Evolutionary conservation across 495 filamentous ascomycete species (phyloP).

Genomic region (Penicillium mononematosum): DNA sequence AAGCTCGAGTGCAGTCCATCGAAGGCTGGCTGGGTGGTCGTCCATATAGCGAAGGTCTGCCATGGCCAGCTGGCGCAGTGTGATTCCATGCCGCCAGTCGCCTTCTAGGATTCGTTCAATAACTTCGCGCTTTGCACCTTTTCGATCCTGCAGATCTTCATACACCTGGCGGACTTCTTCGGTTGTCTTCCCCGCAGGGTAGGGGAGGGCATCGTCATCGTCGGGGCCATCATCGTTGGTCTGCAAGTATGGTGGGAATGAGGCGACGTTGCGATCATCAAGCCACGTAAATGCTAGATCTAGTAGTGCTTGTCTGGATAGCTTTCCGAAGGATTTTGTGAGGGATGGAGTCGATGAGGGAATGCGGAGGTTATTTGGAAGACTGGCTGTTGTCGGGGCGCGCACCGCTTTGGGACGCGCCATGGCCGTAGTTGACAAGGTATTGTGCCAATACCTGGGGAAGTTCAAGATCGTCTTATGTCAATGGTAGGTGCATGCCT

Average conservation of each 20-base stretch:
- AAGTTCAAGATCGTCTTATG: not conserved
- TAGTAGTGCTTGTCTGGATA: conserved; percentile 68
- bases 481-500: not conserved
- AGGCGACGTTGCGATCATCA: conserved; percentile 55
- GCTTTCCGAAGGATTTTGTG: conserved; percentile 60
- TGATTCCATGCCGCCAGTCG: conserved; percentile 78
- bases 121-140: conserved; percentile 71
- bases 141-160: conserved; percentile 51
- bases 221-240: conserved; percentile 23
- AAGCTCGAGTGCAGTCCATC: conserved; percentile 72
- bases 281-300: conserved; percentile 74
- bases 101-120: conserved; percentile 73
- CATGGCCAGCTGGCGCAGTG: conserved; percentile 76
- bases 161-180: conserved; percentile 65
- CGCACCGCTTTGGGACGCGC: conserved; percentile 43
- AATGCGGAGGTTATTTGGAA: conserved; percentile 57
- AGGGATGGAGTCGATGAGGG: conserved; percentile 62
- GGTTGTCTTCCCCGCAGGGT: conserved; percentile 59
- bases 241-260: conserved; percentile 48
- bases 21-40: conserved; percentile 66
- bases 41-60: conserved; percentile 76
- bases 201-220: conserved; percentile 51
- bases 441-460: too few relatives aligned
- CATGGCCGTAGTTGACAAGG: conserved; percentile 28
- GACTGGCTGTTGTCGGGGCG: conserved; percentile 49